Percentiles rank a stretch among this genome's conserved stretches.
Evolutionary conservation across 495 filamentous ascomycete species (phyloP).

Genomic region (Penicillium steckii): DNA sequence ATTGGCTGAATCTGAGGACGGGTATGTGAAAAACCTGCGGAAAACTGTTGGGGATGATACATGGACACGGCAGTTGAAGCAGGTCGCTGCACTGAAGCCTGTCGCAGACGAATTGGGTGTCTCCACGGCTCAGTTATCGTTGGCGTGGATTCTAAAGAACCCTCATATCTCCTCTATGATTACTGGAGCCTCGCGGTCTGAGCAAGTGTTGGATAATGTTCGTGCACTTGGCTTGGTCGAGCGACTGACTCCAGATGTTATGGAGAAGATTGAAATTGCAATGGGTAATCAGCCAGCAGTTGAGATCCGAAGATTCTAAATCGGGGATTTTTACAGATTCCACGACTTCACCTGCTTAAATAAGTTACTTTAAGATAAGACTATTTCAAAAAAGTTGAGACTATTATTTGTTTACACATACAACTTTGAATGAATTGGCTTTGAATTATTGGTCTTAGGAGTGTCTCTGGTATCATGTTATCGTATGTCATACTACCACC

Average conservation of each 20-base stretch:
- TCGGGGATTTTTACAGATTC: too few relatives aligned
- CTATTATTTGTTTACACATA: too few relatives aligned
- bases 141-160: conserved; percentile 82
- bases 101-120: conserved; percentile 68
- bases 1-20: conserved; percentile 41
- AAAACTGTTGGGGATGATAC: conserved; percentile 22
- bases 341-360: too few relatives aligned
- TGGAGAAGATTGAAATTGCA: conserved; percentile 68
- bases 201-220: conserved; percentile 73
- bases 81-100: conserved; percentile 47
- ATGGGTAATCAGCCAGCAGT: conserved; percentile 61
- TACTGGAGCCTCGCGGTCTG: conserved; percentile 68
- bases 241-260: conserved; percentile 62
- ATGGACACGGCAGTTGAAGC: conserved; percentile 22
- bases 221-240: conserved; percentile 59
- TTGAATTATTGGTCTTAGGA: too few relatives aligned
- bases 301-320: conserved; percentile 21
- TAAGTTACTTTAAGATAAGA: too few relatives aligned
- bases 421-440: too few relatives aligned
- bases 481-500: too few relatives aligned
- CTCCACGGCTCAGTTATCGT: conserved; percentile 62
- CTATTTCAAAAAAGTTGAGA: too few relatives aligned
- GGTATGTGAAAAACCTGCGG: conserved; percentile 30
- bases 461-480: too few relatives aligned
- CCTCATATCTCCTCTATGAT: conserved; percentile 72